Evolutionary conservation across 1,284 basidiomycete genomes (phyloP).

Genomic region (Termitomyces sp.): DNA sequence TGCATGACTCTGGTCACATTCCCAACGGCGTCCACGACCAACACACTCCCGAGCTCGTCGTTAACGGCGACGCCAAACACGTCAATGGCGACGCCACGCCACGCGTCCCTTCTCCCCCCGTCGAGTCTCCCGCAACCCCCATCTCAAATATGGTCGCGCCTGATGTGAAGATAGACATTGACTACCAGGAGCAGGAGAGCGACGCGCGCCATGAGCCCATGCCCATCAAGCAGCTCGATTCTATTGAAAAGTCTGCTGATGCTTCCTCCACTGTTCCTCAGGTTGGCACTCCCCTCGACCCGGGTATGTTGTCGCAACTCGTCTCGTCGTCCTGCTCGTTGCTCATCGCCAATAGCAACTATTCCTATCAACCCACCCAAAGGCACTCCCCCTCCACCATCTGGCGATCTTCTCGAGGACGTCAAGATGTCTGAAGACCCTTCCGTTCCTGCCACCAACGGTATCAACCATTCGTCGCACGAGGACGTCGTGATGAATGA

Average conservation of each 20-base stretch:
- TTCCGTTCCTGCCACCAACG: conserved; percentile 17
- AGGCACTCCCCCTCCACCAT: conserved; percentile 43
- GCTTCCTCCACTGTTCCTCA: conserved; percentile 41
- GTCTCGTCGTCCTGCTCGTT: conserved; percentile 23
- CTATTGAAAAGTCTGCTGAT: conserved; percentile 24
- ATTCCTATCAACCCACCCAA: conserved; percentile 42
- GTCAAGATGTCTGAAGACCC: conserved; percentile 33
- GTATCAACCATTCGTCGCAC: conserved; percentile 25
- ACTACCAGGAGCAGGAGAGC: conserved; percentile 57
- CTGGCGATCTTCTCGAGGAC: conserved; percentile 47
- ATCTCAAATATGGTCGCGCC: conserved; percentile 44
- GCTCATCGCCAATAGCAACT: conserved; percentile 33
- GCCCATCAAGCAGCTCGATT: conserved; percentile 35
- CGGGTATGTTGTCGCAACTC: conserved; percentile 39
- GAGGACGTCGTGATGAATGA: conserved; percentile 53
- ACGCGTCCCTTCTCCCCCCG: conserved; percentile 32
- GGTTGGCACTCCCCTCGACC: conserved; percentile 40
- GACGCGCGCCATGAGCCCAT: conserved; percentile 59
- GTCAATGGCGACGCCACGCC: conserved; percentile 24
- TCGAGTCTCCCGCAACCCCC: conserved; percentile 58
- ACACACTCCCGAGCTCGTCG: conserved; percentile 29
- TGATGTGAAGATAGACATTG: conserved; percentile 57
- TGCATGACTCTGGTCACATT: conserved; percentile 32
- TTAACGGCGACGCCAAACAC: conserved; percentile 30
- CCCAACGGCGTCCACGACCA: conserved; percentile 33